A percentile compares a stretch with the other conserved stretches of the same genome.
Evolutionary conservation across 139 green algal genomes (phyloP).

Genomic region (Chlorella sorokiniana): DNA sequence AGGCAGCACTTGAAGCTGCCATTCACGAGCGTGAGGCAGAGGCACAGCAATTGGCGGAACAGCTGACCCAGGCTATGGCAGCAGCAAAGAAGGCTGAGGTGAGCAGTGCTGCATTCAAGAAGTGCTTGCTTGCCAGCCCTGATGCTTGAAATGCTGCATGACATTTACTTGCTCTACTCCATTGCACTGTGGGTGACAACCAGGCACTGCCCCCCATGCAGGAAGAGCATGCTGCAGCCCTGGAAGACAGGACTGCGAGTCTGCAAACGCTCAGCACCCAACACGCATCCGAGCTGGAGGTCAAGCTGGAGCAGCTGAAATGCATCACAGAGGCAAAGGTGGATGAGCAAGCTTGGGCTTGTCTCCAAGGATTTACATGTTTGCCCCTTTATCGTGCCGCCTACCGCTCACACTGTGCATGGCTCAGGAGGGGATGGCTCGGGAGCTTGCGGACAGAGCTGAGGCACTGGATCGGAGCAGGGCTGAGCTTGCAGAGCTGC

Average conservation of each 20-base stretch:
- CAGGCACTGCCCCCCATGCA: background rate
- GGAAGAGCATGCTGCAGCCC: background rate
- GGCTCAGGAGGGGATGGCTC: background rate
- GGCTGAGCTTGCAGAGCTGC: background rate
- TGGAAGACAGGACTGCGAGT: background rate
- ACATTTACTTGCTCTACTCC: background rate
- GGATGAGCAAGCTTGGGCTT: background rate
- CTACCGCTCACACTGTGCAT: background rate
- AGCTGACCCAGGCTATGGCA: background rate
- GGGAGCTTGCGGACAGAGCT: background rate
- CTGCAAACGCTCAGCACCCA: conserved; percentile 1
- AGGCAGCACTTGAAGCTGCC: conserved; percentile 8
- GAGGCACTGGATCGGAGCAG: background rate
- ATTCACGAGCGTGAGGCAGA: background rate
- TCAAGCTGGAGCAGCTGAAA: conserved; percentile 3
- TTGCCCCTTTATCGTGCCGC: background rate
- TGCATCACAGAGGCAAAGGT: background rate
- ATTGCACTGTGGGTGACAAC: too few relatives aligned
- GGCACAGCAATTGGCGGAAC: background rate
- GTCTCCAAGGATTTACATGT: background rate
- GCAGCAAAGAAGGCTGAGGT: background rate
- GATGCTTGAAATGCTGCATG: background rate
- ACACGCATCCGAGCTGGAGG: conserved; percentile 7
- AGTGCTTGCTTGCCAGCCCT: background rate
- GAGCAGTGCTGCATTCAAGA: background rate